Conservation (phyloP, 2,329 filamentous ascomycete genomes). For the Penicillium decumbens region DNA sequence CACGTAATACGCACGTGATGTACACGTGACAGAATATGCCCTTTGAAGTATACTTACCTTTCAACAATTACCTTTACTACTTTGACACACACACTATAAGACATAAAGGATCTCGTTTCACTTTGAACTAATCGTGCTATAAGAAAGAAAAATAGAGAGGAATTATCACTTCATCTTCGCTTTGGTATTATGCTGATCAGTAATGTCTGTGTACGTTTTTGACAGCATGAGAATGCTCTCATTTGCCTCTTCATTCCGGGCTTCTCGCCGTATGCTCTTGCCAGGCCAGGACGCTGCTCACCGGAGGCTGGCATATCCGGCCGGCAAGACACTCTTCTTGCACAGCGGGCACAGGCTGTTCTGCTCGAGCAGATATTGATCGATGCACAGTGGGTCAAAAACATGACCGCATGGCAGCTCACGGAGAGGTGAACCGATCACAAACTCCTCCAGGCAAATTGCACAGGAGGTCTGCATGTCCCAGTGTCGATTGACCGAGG, state of each 20-base stretch:
- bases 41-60: background rate
- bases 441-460: slow-evolving; percentile 84
- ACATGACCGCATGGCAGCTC: slow-evolving; percentile 88
- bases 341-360: slow-evolving; percentile 89
- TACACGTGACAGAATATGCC: too few relatives aligned
- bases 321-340: slow-evolving; percentile 74
- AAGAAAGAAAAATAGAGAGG: background rate
- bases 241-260: background rate
- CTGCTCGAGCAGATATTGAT: slow-evolving; percentile 70
- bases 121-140: background rate
- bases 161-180: background rate
- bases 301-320: slow-evolving; percentile 57
- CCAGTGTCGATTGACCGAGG: slow-evolving; percentile 24
- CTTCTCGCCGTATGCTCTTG: slow-evolving; percentile 65
- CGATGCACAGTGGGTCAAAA: slow-evolving; percentile 88
- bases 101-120: background rate
- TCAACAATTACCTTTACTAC: background rate
- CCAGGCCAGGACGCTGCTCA: slow-evolving; percentile 83
- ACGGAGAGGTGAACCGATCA: slow-evolving; percentile 65
- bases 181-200: background rate
- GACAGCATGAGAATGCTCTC: background rate
- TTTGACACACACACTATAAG: background rate
- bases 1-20: background rate
- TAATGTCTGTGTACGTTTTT: background rate
- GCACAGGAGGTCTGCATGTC: slow-evolving; percentile 76